Evolutionary conservation across 1,139 yeast species (phyloP).

Genomic region (Blastobotrys petasosporus): DNA sequence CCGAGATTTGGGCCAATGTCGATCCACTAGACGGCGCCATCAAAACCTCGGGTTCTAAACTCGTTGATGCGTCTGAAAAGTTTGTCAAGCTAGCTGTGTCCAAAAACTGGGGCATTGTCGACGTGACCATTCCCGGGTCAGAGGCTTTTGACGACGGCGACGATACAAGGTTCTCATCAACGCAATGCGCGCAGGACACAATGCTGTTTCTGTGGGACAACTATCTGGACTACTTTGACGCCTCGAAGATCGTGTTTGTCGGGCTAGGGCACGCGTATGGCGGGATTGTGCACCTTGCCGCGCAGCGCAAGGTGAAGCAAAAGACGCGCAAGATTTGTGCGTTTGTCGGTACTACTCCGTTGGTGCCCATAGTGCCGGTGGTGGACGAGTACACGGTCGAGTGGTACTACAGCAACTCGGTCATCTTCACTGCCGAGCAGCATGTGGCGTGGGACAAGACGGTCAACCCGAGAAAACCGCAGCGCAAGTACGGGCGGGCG

Average conservation of each 20-base stretch:
- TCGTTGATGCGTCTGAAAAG: slow-evolving; percentile 55
- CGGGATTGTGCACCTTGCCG: slow-evolving; percentile 79
- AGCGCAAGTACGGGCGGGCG: slow-evolving; percentile 88
- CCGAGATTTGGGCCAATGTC: slow-evolving; percentile 85
- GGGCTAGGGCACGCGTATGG: slow-evolving; percentile 91
- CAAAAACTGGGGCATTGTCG: slow-evolving; percentile 71
- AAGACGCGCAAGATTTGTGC: slow-evolving; percentile 70
- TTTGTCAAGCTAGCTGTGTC: slow-evolving; percentile 54
- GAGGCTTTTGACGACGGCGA: slow-evolving; percentile 16
- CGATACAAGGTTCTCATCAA: slow-evolving; percentile 11
- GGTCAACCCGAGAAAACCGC: slow-evolving; percentile 61
- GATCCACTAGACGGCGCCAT: slow-evolving; percentile 77
- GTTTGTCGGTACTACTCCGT: slow-evolving; percentile 49
- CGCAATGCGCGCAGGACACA: slow-evolving; percentile 41
- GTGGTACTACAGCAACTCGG: slow-evolving; percentile 86
- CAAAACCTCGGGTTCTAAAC: slow-evolving; percentile 62
- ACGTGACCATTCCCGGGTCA: slow-evolving; percentile 62
- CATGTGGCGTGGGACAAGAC: slow-evolving; percentile 71
- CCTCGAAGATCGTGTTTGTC: slow-evolving; percentile 64
- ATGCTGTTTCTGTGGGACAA: slow-evolving; percentile 85
- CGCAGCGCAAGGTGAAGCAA: slow-evolving; percentile 64
- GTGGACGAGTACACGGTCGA: slow-evolving; percentile 86
- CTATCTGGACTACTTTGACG: slow-evolving; percentile 68
- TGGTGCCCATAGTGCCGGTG: slow-evolving; percentile 75
- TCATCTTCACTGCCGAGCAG: slow-evolving; percentile 66